Evolutionary conservation across 805 yeast genomes (phyloP), one percentile per base, ranked within the genome.

Genomic region (Kuraishia capsulata): DNA sequence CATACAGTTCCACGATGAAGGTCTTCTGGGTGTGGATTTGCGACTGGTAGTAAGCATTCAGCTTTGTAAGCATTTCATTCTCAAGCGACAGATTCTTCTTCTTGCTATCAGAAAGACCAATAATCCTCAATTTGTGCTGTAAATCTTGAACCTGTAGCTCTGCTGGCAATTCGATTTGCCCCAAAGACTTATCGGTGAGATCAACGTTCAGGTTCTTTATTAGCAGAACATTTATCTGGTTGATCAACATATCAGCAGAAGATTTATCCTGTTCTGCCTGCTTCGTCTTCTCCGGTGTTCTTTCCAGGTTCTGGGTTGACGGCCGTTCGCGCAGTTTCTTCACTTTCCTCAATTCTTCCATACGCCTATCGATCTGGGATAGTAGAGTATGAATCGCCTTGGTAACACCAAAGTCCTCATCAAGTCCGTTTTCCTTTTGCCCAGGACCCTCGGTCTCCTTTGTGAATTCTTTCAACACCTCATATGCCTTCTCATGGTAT

Each of bases 401-500:
- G 11, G 46, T 30, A 1, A 58, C 46, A 20, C 48, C 45, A 37
- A 48, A 50, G 16, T 50, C 50, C 23, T n/a, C 37, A 4, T 35
- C 37, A 20, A 25, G 14, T 16, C 17, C 14, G 14, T 26, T 16
- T 14, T 17, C 8, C 20, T 4, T 19, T 23, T 11, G 28, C 19
- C 19, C 19, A 31, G 21, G 35, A n/a, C n/a, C n/a, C n/a, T n/a
- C n/a, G n/a, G n/a, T n/a, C n/a, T 19, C 39, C 6, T 4, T 23
- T 14, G 25, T 16, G 25, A 38, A 30, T 10, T 54, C 45, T 5
- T 48, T 47, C 37, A 70, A 59, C 38, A 51, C 40, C 1, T 46
- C 49, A 4, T 67, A 50, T 0, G 76, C 68, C 16, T 59, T 52
- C 6, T 44, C 42, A 45, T 71, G 74, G 8, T 54, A 46, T 3